Base-by-base conservation (phyloP, 139 green algal genomes). In the Tetraselmis striata region DNA sequence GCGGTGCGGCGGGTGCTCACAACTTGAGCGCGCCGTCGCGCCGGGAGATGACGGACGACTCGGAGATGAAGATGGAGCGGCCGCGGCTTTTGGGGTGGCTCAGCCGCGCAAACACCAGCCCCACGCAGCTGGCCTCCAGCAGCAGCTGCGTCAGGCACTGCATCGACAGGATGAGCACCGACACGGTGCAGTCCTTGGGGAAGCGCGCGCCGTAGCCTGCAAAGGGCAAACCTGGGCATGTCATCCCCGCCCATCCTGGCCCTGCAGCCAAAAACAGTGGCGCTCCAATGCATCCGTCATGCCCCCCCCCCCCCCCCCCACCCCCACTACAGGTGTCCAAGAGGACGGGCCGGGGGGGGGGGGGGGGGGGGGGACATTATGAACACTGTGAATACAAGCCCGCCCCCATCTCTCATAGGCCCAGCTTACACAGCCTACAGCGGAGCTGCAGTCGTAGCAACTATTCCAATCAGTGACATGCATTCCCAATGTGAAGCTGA, bases 11-110 rank as follows among this genome's bases (percentile, higher is more conserved):
- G n/a, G 22, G 28, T 2, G 77, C 89, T 90, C 82, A 93, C 89
- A 98, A 94, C 80, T 97, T 98, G 30, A 97, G 91, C 29, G 94
- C 89, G 80, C 95, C 95, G 80, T 98, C 94, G 0, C 95, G 82
- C 0, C 93, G 86, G 0, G 90, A 87, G 1, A 98, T 93, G 30
- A 90, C 83, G 0, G 93, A 90, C 22, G 86, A 93, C 79, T 97
- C 92, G 0, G 88, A 94, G 29, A 98, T 95, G 77, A 95, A 89
- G 80, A 98, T 94, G 5, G 93, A 95, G 58, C 94, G 87, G 29
- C 88, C 90, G 31, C 80, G 78, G 76, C 95, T 88, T 86, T 95
- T 95, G 77, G 94, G 93, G 87, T 96, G 92, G 26, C 78, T 77
- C n/a, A 80, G 29, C 5, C 76, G 2, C 26, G 91, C 91, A 85